Evolutionary conservation across 805 yeast species (phyloP).

Genomic region (Candida succiphila): DNA sequence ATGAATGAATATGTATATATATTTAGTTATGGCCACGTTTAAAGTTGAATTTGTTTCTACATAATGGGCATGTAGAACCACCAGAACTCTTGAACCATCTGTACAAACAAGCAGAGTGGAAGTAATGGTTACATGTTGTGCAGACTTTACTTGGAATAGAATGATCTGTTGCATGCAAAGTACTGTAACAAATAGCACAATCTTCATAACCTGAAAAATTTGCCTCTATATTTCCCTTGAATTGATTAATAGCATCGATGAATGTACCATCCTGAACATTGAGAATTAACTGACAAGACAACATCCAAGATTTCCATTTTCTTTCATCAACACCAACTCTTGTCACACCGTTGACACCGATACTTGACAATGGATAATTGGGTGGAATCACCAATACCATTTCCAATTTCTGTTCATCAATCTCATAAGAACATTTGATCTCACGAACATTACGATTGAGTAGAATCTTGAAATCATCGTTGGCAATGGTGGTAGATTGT

Average conservation of each 20-base stretch:
- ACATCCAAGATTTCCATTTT: conserved; percentile 91
- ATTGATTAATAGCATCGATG: conserved; percentile 55
- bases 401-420: conserved; percentile 84
- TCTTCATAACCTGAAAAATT: conserved; percentile 94
- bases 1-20: conserved; percentile 1
- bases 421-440: conserved; percentile 59
- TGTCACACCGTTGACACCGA: conserved; percentile 66
- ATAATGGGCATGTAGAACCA: conserved; percentile 87
- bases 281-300: conserved; percentile 80
- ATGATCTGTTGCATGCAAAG: conserved; percentile 76
- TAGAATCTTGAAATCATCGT: conserved; percentile 45
- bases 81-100: conserved; percentile 97
- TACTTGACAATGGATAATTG: conserved; percentile 68
- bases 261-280: conserved; percentile 67
- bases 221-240: conserved; percentile 64
- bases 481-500: conserved; percentile 15
- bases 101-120: conserved; percentile 92
- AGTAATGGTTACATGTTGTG: conserved; percentile 83
- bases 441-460: conserved; percentile 55
- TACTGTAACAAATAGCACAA: conserved; percentile 94
- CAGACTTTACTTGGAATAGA: conserved; percentile 86
- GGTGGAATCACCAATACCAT: conserved; percentile 65
- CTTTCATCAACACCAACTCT: conserved; percentile 84
- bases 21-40: conserved; percentile 15
- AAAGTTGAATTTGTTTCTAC: conserved; percentile 42